Evolutionary conservation across 2,329 filamentous ascomycete genomes (phyloP).

Genomic region (Diaporthe eres): DNA sequence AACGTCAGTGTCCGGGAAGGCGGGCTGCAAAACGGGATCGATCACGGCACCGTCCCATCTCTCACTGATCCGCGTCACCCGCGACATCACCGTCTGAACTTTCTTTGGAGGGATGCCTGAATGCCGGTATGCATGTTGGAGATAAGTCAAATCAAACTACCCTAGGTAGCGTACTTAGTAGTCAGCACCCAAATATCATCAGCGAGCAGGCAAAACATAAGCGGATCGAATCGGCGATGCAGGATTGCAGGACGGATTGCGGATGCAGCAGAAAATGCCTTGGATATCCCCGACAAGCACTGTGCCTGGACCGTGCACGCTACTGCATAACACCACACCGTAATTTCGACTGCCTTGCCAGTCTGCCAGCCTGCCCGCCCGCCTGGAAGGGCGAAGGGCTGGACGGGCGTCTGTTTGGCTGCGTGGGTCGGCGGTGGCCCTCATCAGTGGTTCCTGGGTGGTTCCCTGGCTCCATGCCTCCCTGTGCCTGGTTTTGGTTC

Average conservation of each 20-base stretch:
- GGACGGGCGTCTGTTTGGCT: neutral
- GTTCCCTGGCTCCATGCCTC: neutral
- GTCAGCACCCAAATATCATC: slow-evolving; percentile 12
- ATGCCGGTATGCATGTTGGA: neutral
- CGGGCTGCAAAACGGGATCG: neutral
- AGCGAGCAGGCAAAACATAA: neutral
- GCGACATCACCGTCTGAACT: slow-evolving; percentile 29
- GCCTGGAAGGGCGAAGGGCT: slow-evolving; percentile 7
- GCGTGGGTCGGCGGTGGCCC: neutral
- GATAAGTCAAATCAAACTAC: slow-evolving; percentile 20
- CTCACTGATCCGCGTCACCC: slow-evolving; percentile 16
- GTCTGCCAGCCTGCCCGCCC: neutral
- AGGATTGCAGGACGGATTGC: slow-evolving; percentile 17
- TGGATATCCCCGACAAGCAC: slow-evolving; percentile 17
- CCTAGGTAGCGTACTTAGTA: neutral
- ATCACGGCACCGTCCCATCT: slow-evolving; percentile 10
- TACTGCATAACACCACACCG: slow-evolving; percentile 35
- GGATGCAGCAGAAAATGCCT: slow-evolving; percentile 4
- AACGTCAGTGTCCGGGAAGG: neutral
- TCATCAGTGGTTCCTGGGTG: slow-evolving; percentile 19
- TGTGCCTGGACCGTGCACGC: slow-evolving; percentile 28
- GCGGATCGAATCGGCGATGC: slow-evolving; percentile 11
- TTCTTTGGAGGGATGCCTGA: slow-evolving; percentile 2
- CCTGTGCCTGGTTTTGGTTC: slow-evolving; percentile 13
- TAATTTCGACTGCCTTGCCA: slow-evolving; percentile 1